Conservation (phyloP, 306 rosid species). For the Alnus rubra region DNA sequence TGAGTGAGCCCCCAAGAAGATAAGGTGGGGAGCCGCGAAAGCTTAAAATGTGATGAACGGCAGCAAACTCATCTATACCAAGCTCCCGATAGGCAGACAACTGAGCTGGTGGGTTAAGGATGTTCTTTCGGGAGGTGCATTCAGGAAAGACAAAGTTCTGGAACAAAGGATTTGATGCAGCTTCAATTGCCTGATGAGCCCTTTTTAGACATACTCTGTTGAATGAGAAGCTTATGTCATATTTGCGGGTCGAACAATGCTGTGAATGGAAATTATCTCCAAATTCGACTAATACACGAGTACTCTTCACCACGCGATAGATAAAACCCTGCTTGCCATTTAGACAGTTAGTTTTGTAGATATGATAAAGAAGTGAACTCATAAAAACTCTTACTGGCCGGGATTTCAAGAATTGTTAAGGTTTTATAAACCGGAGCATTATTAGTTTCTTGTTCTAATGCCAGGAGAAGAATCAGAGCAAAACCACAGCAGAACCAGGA, state of each 20-base stretch:
- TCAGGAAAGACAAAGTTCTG: neutral
- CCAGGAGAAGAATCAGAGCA: no score
- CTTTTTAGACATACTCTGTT: neutral
- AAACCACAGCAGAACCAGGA: no score
- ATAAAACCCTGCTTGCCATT: neutral
- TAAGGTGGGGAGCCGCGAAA: neutral
- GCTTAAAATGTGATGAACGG: neutral
- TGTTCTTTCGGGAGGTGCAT: neutral
- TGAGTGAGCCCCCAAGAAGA: neutral
- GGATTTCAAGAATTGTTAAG: no score
- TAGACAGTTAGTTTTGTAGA: neutral
- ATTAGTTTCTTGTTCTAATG: no score
- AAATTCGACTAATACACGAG: neutral
- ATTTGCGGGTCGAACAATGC: neutral
- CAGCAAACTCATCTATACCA: neutral
- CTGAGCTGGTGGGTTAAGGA: neutral
- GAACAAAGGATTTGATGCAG: neutral
- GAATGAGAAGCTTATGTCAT: neutral
- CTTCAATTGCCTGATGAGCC: conserved; percentile 1
- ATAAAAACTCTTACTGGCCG: no score
- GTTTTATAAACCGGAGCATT: no score
- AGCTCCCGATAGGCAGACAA: neutral
- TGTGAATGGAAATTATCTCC: neutral
- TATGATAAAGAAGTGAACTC: neutral
- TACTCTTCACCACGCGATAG: neutral